Evolutionary conservation across 148 eudicot species (phyloP).

Genomic region (Cornus kousa): DNA sequence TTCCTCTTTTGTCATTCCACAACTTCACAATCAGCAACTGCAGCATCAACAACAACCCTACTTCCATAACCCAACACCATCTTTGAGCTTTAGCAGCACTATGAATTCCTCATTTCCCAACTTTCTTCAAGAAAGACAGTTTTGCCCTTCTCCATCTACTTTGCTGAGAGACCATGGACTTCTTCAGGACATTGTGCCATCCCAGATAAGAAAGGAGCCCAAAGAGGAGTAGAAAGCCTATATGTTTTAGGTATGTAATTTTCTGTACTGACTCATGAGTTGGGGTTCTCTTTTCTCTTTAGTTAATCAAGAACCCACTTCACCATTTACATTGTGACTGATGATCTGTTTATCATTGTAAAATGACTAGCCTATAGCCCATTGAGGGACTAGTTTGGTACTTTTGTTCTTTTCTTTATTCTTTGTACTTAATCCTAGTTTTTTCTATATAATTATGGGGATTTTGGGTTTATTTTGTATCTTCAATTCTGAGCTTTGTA

Average conservation of each 20-base stretch:
- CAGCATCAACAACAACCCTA: conserved; percentile 30
- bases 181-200: conserved; percentile 62
- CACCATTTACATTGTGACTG: background rate
- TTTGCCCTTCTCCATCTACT: conserved; percentile 20
- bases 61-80: conserved; percentile 20
- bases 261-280: conserved; percentile 10
- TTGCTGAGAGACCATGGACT: conserved; percentile 57
- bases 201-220: conserved; percentile 47
- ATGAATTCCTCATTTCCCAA: background rate
- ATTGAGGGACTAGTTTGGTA: conserved; percentile 4
- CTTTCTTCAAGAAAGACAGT: conserved; percentile 9
- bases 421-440: conserved; percentile 8
- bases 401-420: background rate
- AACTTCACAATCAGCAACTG: background rate
- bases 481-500: background rate
- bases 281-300: conserved; percentile 7
- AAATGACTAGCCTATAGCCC: background rate
- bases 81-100: background rate
- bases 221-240: conserved; percentile 25
- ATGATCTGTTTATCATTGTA: conserved; percentile 3
- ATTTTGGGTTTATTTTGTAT: conserved; percentile 4
- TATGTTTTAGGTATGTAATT: conserved; percentile 12
- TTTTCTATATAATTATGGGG: background rate
- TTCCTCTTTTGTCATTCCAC: conserved; percentile 17
- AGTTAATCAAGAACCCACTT: background rate